Evolutionary conservation across 169 alveolate species (phyloP), one percentile per base, ranked within the genome.

Genomic region (Cryptosporidium xiaoi): DNA sequence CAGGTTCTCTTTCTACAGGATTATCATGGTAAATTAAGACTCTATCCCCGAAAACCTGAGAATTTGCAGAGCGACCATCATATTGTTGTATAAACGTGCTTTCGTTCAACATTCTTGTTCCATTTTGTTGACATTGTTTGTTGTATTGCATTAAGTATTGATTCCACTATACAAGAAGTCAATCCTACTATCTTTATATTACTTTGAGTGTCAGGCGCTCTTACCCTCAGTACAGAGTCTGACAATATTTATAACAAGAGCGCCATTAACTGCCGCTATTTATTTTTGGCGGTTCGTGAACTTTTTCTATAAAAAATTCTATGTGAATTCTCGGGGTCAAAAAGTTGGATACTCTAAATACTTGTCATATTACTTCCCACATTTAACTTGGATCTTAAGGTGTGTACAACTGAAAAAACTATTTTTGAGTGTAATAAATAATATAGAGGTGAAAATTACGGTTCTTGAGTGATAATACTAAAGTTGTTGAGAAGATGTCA

Each of bases 41-140:
- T 13, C 60, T 69, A 53, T 69, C 67, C 27, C 56, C 83, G 31
- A 53, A 69, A 13, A 53, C 51, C 27, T 64, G 83, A 24, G 82
- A 50, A 33, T 69, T 69, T 51, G 31, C 34, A 8, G 51, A 64
- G 3, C 20, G 29, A 69, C 53, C 51, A 1, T 53, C 56, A 55
- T 69, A 69, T 69, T 69, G 83, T 12, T 69, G 83, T n/a, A 69
- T 69, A 33, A 34, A 69, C 24, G 83, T 51, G 56, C 36, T 20
- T 29, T 34, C 33, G 34, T 53, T 64, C 56, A 69, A 48, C 55
- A 36, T n/a, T 69, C 67, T 66, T 27, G 34, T n/a, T 18, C 31
- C 66, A 34, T 51, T 64, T 36, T 53, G 83, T 56, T 69, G 67
- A 51, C 62, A 15, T 53, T 12, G 83, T n/a, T 53, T 31, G 31